Conservation (phyloP, 2,329 filamentous ascomycete species). For the Didymella pinodella region DNA sequence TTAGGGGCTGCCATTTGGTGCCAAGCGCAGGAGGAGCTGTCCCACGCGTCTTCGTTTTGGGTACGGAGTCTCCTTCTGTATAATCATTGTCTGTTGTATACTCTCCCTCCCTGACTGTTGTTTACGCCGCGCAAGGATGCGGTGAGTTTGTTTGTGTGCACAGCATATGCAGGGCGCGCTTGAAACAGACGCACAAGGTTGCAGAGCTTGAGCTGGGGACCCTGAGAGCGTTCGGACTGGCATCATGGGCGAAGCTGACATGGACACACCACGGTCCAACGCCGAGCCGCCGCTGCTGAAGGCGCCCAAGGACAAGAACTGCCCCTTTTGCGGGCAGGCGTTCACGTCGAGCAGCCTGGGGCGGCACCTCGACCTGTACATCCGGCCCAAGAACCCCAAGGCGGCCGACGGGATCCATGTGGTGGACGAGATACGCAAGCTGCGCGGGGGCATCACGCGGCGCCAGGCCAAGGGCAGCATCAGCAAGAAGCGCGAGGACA, state of each 20-base stretch:
- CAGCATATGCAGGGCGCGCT: slow-evolving; percentile 21
- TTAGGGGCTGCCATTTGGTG: slow-evolving; percentile 36
- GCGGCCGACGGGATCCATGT: slow-evolving; percentile 85
- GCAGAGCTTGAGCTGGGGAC: slow-evolving; percentile 23
- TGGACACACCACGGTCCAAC: slow-evolving; percentile 18
- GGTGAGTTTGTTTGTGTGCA: slow-evolving; percentile 29
- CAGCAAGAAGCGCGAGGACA: slow-evolving; percentile 63
- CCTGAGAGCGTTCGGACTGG: slow-evolving; percentile 20
- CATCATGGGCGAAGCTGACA: slow-evolving; percentile 50
- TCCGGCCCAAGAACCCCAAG: slow-evolving; percentile 92
- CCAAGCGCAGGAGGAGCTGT: slow-evolving; percentile 24
- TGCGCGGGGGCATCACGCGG: slow-evolving; percentile 85
- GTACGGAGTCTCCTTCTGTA: not conserved
- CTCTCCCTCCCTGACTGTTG: slow-evolving; percentile 21
- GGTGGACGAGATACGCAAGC: slow-evolving; percentile 84
- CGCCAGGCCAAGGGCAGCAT: slow-evolving; percentile 76
- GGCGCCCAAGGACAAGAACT: slow-evolving; percentile 82
- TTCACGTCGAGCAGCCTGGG: slow-evolving; percentile 90
- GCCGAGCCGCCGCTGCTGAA: slow-evolving; percentile 41
- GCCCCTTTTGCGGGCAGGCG: slow-evolving; percentile 85
- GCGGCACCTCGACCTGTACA: slow-evolving; percentile 91
- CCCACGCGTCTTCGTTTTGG: slow-evolving; percentile 21
- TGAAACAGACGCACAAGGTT: slow-evolving; percentile 26
- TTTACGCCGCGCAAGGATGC: slow-evolving; percentile 37
- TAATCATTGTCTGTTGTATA: not conserved